Evolutionary conservation across 768 basidiomycete genomes (phyloP), one percentile per base, ranked within the genome.

Genomic region (Sporobolomyces pararoseus): DNA sequence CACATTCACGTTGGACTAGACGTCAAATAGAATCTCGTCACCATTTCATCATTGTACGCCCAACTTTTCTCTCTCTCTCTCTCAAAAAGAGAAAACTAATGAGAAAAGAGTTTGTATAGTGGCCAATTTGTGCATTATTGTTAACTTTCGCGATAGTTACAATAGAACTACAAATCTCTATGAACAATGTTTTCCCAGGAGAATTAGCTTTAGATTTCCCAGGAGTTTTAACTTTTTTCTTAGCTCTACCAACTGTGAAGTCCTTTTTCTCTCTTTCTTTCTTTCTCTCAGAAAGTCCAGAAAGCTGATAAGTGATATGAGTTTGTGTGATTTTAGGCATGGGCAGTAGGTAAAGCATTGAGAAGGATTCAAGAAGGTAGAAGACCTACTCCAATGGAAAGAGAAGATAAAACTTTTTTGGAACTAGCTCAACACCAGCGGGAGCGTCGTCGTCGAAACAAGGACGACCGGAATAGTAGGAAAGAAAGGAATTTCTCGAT

Each of bases 81-180:
- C 57, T 19, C 29, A 32, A 6, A 13, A 21, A 5, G 19, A n/a
- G 4, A 12, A 27, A 29, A 7, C 50, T 9, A 7, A 25, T 27
- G n/a, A 10, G 4, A 27, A 27, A 25, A 13, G 39, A 42, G 10
- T 42, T 44, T n/a, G 21, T n/a, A 4, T 27, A 66, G 65, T 72
- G 71, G 71, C 71, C 71, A 13, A 60, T 72, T 17, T 66, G 66
- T 21, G 71, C 71, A 9, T 13, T 72, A 25, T 31, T 72, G 4
- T 42, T 72, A 25, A 47, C 49, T 10, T 61, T 72, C 21, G 63
- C 42, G 3, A 72, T 65, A 34, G 51, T 61, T 10, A 67, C 71
- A 23, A 64, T 54, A 44, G 71, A 72, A 57, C 50, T 72, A 1
- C 71, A 72, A 25, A 72, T 72, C n/a, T 65, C 37, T 6, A 23